Conservation (phyloP, 345 rosid species). For the Chamaenerion angustifolium region DNA sequence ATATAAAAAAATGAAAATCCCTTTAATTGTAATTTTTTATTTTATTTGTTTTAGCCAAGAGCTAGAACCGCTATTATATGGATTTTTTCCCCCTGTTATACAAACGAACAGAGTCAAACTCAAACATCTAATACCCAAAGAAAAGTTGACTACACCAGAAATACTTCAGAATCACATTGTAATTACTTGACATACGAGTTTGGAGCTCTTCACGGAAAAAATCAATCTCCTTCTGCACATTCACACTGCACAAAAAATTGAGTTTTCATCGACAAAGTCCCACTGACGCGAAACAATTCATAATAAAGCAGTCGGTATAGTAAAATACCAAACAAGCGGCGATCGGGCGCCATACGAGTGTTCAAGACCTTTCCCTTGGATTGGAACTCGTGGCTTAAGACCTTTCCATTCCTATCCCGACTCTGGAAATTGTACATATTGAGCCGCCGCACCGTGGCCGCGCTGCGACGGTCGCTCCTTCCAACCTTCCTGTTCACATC, state of each 20-base stretch:
- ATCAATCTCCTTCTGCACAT: constrained; percentile 70
- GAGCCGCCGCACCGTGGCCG: constrained; percentile 78
- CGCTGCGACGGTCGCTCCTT: constrained; percentile 30
- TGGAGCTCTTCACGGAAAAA: constrained; percentile 71
- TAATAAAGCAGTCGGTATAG: neutral
- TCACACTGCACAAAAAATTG: too few species aligned
- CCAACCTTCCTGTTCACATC: constrained; percentile 62
- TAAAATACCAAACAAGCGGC: constrained; percentile 68
- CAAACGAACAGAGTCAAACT: too few species aligned
- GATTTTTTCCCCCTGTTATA: too few species aligned
- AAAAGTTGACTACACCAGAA: too few species aligned
- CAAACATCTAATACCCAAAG: too few species aligned
- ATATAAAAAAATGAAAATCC: too few species aligned
- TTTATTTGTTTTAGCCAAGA: too few species aligned
- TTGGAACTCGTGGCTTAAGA: constrained; percentile 55
- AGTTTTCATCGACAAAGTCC: neutral
- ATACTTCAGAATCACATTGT: constrained; percentile 68
- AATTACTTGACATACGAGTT: constrained; percentile 45
- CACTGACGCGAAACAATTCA: neutral
- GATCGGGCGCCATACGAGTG: constrained; percentile 73
- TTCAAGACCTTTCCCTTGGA: constrained; percentile 60
- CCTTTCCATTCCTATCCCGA: constrained; percentile 41
- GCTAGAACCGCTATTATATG: too few species aligned
- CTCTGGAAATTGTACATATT: constrained; percentile 56
- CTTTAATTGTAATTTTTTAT: too few species aligned